Conservation (phyloP, 495 filamentous ascomycete species). For the Aspergillus carlsbadensis region DNA sequence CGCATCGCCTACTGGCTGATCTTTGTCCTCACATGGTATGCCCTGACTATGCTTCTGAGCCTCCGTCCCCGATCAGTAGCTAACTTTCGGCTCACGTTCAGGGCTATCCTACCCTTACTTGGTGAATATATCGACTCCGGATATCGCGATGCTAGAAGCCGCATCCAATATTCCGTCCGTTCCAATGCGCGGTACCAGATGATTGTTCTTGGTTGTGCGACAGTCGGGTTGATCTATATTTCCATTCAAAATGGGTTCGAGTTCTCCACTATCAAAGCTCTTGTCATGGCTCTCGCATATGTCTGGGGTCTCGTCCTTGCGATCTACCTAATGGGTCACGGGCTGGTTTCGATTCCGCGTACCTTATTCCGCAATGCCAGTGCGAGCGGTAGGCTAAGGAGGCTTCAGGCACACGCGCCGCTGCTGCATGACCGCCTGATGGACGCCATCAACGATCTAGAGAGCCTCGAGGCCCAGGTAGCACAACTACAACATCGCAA, state of each 20-base stretch:
- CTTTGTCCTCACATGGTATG: slow-evolving; percentile 88
- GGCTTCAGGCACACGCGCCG: slow-evolving; percentile 76
- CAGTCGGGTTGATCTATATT: slow-evolving; percentile 78
- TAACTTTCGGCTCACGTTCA: slow-evolving; percentile 27
- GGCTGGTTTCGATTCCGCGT: slow-evolving; percentile 86
- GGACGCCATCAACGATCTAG: slow-evolving; percentile 77
- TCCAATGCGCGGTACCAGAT: slow-evolving; percentile 86
- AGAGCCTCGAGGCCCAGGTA: slow-evolving; percentile 79
- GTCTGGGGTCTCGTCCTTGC: slow-evolving; percentile 87
- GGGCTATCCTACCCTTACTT: slow-evolving; percentile 89
- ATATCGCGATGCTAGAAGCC: slow-evolving; percentile 78
- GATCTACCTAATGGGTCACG: slow-evolving; percentile 97
- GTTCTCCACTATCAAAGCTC: slow-evolving; percentile 64
- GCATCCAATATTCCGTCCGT: slow-evolving; percentile 77
- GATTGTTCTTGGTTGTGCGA: slow-evolving; percentile 67
- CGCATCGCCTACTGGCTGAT: slow-evolving; percentile 95
- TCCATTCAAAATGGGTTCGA: slow-evolving; percentile 74
- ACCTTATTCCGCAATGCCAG: slow-evolving; percentile 73
- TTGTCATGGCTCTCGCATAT: slow-evolving; percentile 92
- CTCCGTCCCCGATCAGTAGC: background rate
- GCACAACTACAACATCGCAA: slow-evolving; percentile 75
- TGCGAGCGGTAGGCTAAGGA: slow-evolving; percentile 65
- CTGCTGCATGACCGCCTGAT: slow-evolving; percentile 82
- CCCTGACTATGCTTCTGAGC: background rate
- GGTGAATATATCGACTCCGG: slow-evolving; percentile 93